phyloP scores from a whole-genome alignment of 371 early-diverging fungal genomes.

The Actinomucor elegans region DNA sequence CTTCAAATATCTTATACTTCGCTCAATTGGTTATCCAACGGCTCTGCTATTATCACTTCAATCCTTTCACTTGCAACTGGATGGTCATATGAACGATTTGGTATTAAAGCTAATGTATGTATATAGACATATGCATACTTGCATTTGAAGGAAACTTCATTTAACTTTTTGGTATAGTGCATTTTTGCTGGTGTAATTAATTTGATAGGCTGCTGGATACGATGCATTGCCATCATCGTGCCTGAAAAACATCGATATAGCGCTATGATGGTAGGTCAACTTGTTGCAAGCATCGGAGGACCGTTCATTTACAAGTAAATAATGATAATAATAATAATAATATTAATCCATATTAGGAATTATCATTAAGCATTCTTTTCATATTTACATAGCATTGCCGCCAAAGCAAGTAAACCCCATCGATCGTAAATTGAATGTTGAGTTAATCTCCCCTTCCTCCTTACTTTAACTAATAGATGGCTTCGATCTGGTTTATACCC shows the following conservation, averaged over 20 bases:
- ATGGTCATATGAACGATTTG: conserved; percentile 39
- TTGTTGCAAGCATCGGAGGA: conserved; percentile 19
- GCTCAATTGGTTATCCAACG: conserved; percentile 42
- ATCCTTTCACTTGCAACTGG: conserved; percentile 27
- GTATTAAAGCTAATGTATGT: conserved; percentile 36
- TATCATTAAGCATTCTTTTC: too few relatives aligned
- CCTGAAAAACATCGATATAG: conserved; percentile 15
- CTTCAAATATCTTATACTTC: conserved; percentile 23
- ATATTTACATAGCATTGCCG: conserved; percentile 10
- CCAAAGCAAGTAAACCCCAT: conserved; percentile 14
- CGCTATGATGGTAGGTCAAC: conserved; percentile 18
- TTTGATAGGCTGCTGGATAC: conserved; percentile 22
- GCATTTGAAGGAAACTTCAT: background rate
- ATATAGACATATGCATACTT: too few relatives aligned
- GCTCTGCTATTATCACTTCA: conserved; percentile 31
- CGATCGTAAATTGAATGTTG: too few relatives aligned
- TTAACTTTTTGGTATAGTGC: conserved; percentile 1
- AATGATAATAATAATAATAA: too few relatives aligned
- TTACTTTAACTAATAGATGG: conserved; percentile 8
- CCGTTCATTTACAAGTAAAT: conserved; percentile 26
- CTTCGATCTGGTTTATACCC: conserved; percentile 26
- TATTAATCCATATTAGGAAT: too few relatives aligned
- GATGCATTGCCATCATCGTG: conserved; percentile 16
- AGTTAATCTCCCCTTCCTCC: too few relatives aligned
- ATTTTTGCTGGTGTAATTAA: conserved; percentile 16